A percentile compares a stretch with the other conserved stretches of the same genome.
Evolutionary conservation across 257 asterid species (phyloP).

Genomic region (Catharanthus roseus): DNA sequence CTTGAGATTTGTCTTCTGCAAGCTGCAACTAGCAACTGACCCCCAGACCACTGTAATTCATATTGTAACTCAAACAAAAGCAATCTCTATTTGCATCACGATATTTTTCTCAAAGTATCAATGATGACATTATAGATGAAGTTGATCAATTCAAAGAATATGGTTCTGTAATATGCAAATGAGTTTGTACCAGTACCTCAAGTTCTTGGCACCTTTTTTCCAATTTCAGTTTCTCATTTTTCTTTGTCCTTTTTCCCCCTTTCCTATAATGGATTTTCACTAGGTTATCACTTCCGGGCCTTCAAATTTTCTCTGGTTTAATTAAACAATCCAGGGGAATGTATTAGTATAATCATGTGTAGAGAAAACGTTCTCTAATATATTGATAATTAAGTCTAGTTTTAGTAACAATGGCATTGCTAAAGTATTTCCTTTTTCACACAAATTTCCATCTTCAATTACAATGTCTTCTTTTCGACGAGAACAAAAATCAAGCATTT

Average conservation of each 20-base stretch:
- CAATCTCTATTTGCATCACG: neutral
- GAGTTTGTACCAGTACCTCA: neutral
- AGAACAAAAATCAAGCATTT: no score
- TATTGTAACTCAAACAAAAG: neutral
- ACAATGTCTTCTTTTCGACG: no score
- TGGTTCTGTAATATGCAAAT: neutral
- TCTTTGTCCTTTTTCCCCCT: no score
- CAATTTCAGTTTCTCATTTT: neutral
- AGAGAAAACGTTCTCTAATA: neutral
- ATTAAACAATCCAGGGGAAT: neutral
- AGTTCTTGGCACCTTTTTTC: neutral
- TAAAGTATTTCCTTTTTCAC: neutral
- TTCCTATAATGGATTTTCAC: neutral
- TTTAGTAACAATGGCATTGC: neutral
- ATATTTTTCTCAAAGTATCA: neutral
- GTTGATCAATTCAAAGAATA: neutral
- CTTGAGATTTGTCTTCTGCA: neutral
- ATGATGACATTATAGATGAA: neutral
- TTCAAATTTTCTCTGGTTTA: neutral
- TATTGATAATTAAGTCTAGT: no score
- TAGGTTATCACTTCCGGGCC: neutral
- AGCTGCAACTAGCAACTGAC: neutral
- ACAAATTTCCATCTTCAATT: no score
- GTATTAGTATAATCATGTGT: neutral
- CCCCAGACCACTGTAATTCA: neutral